Evolutionary conservation across 164 flowering plant genomes (phyloP).

Genomic region (Berberis thunbergii): DNA sequence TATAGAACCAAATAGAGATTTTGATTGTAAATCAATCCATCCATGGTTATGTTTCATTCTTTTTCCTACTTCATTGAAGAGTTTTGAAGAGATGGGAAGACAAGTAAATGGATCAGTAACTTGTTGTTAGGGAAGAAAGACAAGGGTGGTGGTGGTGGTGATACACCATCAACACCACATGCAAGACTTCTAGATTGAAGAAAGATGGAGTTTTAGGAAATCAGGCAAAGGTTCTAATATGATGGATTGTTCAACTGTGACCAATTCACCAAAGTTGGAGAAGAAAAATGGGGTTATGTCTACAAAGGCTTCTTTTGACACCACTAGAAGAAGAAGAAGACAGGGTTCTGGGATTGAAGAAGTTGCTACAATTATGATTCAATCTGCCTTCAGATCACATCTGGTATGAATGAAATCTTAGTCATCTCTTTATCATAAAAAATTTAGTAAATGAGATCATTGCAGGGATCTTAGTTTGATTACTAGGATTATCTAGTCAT

Average conservation of each 20-base stretch:
- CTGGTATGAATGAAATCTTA: slow-evolving; percentile 32
- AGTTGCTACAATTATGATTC: slow-evolving; percentile 65
- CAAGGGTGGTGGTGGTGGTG: slow-evolving; percentile 15
- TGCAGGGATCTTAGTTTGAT: too few species aligned
- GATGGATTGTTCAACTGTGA: slow-evolving; percentile 15
- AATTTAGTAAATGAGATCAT: too few species aligned
- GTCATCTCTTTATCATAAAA: too few species aligned
- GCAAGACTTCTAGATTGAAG: slow-evolving; percentile 71
- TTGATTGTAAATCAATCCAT: neutral
- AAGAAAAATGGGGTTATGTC: slow-evolving; percentile 7
- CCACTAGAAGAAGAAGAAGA: slow-evolving; percentile 10
- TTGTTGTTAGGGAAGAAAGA: slow-evolving; percentile 64
- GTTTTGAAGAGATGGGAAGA: slow-evolving; percentile 42
- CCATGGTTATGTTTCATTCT: too few species aligned
- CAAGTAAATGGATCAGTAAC: slow-evolving; percentile 59
- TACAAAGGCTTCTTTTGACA: neutral
- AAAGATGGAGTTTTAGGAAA: slow-evolving; percentile 85
- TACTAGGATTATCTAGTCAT: too few species aligned
- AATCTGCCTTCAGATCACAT: slow-evolving; percentile 52
- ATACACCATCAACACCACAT: slow-evolving; percentile 29
- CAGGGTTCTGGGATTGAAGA: slow-evolving; percentile 26
- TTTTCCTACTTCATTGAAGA: neutral
- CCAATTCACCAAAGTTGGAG: slow-evolving; percentile 7
- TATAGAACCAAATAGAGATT: too few species aligned
- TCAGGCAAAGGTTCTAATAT: slow-evolving; percentile 39